Evolutionary conservation across 331 rosid species (phyloP).

Genomic region (Acacia pycnantha): DNA sequence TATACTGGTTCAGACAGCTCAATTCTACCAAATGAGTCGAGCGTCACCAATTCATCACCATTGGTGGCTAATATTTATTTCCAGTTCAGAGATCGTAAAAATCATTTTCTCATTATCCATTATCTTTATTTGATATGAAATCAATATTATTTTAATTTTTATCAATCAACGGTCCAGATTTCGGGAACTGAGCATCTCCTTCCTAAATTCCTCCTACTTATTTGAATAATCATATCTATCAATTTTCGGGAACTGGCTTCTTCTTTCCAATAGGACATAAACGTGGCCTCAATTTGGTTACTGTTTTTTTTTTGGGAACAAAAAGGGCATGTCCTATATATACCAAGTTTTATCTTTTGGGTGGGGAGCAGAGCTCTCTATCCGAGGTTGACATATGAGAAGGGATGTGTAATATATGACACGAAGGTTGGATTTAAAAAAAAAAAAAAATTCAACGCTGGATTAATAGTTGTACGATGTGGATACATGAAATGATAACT

Average conservation of each 20-base stretch:
- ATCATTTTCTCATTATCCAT: too few relatives aligned
- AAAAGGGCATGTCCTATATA: neutral
- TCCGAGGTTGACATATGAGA: neutral
- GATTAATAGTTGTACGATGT: slow-evolving; percentile 18
- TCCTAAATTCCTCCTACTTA: neutral
- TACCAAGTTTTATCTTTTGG: too few relatives aligned
- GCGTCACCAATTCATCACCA: neutral
- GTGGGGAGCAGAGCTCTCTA: neutral
- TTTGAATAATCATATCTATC: neutral
- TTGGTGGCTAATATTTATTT: neutral
- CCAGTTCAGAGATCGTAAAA: neutral
- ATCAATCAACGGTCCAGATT: too few relatives aligned
- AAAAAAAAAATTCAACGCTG: slow-evolving; percentile 12
- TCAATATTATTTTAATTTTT: too few relatives aligned
- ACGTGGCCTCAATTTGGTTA: neutral
- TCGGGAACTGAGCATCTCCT: too few relatives aligned
- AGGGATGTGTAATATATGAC: neutral
- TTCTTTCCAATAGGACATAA: neutral
- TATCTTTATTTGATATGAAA: too few relatives aligned
- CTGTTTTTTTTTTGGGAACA: neutral
- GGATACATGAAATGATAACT: slow-evolving; percentile 23
- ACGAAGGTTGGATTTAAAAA: neutral
- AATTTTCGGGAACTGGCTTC: neutral
- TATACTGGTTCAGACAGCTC: too few relatives aligned
- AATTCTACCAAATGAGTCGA: neutral